These are phyloP conservation scores for Podila minutissima DNA, from an alignment of 192 early-diverging fungal species.

Conservation along the genomic window DNA sequence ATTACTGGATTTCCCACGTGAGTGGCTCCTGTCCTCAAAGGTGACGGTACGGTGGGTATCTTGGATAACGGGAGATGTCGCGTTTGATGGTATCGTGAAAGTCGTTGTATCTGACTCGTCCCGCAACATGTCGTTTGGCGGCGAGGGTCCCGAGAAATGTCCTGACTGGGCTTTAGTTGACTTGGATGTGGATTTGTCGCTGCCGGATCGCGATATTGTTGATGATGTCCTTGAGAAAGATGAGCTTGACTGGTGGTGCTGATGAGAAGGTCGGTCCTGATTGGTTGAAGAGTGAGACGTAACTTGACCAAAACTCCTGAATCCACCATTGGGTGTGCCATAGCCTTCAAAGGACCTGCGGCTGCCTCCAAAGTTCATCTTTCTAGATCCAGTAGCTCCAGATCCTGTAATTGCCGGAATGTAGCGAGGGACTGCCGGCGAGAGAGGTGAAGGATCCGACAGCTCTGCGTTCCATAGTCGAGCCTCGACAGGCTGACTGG, in stretches of 20 bases:
- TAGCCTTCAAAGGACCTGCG: background rate
- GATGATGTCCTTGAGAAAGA: background rate
- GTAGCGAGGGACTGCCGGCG: slow-evolving; percentile 39
- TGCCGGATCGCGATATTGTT: background rate
- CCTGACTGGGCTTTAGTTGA: background rate
- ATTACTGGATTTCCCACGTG: background rate
- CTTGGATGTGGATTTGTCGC: background rate
- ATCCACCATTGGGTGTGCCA: background rate
- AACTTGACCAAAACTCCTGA: slow-evolving; percentile 7
- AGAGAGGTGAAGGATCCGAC: slow-evolving; percentile 7
- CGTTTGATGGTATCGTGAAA: background rate
- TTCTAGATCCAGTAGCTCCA: background rate
- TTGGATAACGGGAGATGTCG: background rate
- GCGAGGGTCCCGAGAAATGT: too few species aligned
- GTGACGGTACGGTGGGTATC: background rate
- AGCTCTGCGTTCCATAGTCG: slow-evolving; percentile 42
- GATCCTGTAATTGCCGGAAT: slow-evolving; percentile 37
- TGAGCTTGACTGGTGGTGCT: background rate
- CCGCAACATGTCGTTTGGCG: background rate
- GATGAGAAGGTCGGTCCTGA: slow-evolving; percentile 1
- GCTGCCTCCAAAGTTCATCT: background rate
- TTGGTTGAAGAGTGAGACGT: background rate
- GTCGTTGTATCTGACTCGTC: background rate
- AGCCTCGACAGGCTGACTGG: slow-evolving; percentile 19
- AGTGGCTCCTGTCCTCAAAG: background rate